Evolutionary conservation across 768 basidiomycete species (phyloP).

Genomic region (Suillus lakei): DNA sequence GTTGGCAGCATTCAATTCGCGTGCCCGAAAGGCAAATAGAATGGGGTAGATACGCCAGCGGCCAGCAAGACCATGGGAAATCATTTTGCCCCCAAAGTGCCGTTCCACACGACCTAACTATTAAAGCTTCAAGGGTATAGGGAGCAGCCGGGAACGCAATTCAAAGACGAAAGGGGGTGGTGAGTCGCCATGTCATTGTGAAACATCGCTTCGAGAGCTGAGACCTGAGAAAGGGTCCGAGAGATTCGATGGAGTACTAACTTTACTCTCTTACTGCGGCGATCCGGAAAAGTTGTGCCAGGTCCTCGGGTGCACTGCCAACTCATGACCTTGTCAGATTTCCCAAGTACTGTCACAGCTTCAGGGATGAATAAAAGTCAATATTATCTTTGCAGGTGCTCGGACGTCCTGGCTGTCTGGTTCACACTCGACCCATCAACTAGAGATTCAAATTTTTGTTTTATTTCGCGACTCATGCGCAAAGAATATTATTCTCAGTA

Average conservation of each 20-base stretch:
- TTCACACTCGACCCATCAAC: not conserved
- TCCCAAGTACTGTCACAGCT: not conserved
- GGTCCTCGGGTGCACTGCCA: not conserved
- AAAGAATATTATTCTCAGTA: not conserved
- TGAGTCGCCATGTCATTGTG: not conserved
- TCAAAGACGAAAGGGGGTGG: not conserved
- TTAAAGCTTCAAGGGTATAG: too few species aligned
- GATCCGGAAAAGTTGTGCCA: not conserved
- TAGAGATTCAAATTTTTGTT: not conserved
- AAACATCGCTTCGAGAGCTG: not conserved
- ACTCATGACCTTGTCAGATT: not conserved
- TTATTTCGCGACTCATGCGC: not conserved
- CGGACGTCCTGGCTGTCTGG: not conserved
- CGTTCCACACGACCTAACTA: not conserved
- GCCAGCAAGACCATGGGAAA: not conserved
- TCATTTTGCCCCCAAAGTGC: not conserved
- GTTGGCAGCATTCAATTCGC: not conserved
- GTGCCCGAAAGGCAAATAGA: not conserved
- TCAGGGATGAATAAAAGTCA: not conserved
- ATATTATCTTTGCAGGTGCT: not conserved
- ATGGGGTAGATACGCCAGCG: not conserved
- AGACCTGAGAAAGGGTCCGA: not conserved
- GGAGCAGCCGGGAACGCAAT: not conserved
- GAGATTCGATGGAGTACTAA: not conserved
- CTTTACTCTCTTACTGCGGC: not conserved